Base-by-base conservation (phyloP, 2,329 filamentous ascomycete species). In the Phyllosticta paracitricarpa region DNA sequence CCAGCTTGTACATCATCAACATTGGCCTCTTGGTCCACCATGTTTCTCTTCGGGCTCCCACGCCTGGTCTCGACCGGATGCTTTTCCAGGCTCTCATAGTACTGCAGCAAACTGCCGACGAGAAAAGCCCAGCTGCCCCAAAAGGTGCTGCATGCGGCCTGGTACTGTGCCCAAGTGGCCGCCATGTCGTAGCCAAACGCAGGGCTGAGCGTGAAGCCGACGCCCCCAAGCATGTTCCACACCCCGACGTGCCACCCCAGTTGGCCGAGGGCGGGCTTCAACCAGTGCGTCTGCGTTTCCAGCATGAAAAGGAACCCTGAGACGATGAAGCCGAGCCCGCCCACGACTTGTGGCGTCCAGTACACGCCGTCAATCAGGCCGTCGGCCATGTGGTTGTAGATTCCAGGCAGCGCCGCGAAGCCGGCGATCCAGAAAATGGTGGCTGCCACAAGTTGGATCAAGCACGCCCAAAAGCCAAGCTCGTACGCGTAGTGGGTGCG, bases 231-330 rank as follows among this genome's bases (percentile, higher is more conserved):
- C 2, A 86, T 70, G 66, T 88, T 88, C 84, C 84, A 88, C 8
- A 81, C 70, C 0, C 84, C 85, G 65, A 89, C 81, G 69, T 88
- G 84, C 86, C 85, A 88, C 3, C 85, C 85, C 1, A 89, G 75
- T 0, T 83, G 75, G 2, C 71, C 68, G 3, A 75, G 76, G 0
- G 83, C 82, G 0, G 86, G 85, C 12, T 76, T 72, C 66, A 82
- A 88, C 85, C 86, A 89, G 54, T 76, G 79, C 51, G 77, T 69
- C 70, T 88, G 85, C 2, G 84, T 86, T 70, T 89, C 86, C 7
- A 88, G 67, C 79, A 87, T 87, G 71, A 87, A 88, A 1, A 88
- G 71, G 2, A 75, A 67, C 24, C 76, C 77, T 30, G 77, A 86
- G 25, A 85, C 67, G 63, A 87, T 80, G 71, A 89, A 88, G 4